phyloP scores from a whole-genome alignment of 2,329 filamentous ascomycete genomes.

The Phialemoniopsis sp. region DNA sequence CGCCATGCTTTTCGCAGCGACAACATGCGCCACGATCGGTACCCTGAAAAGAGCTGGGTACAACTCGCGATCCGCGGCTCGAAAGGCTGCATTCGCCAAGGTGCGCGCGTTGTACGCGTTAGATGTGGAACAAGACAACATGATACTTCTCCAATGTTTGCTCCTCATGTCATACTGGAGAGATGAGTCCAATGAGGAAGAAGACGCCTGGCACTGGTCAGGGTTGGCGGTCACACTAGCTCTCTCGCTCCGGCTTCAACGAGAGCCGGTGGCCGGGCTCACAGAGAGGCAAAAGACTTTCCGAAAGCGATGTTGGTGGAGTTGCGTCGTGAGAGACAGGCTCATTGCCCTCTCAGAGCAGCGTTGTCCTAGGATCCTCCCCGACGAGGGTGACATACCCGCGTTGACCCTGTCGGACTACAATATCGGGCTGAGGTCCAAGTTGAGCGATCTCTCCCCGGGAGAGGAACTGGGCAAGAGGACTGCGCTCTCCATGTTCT shows the following conservation, averaged over 20 bases:
- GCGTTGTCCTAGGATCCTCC: too few relatives aligned
- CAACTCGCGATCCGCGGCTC: constrained; percentile 51
- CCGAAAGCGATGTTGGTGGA: constrained; percentile 71
- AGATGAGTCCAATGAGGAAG: constrained; percentile 65
- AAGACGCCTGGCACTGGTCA: constrained; percentile 72
- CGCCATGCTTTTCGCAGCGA: constrained; percentile 62
- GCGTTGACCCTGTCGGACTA: too few relatives aligned
- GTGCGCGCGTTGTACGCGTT: constrained; percentile 60
- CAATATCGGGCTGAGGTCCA: too few relatives aligned
- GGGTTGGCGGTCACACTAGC: constrained; percentile 63
- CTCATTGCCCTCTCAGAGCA: constrained; percentile 48
- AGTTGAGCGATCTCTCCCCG: too few relatives aligned
- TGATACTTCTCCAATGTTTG: constrained; percentile 60
- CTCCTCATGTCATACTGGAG: constrained; percentile 69
- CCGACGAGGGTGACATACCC: too few relatives aligned
- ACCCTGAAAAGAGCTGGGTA: constrained; percentile 54
- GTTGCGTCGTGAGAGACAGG: constrained; percentile 63
- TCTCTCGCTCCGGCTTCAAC: constrained; percentile 65
- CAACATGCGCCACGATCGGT: constrained; percentile 27
- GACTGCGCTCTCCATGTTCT: too few relatives aligned
- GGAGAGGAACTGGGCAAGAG: too few relatives aligned
- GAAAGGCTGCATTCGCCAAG: constrained; percentile 51
- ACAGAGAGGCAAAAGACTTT: constrained; percentile 53
- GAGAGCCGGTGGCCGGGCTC: constrained; percentile 58
- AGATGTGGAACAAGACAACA: constrained; percentile 64